phyloP scores from a whole-genome alignment of 345 rosid genomes.

The Brassica juncea region DNA sequence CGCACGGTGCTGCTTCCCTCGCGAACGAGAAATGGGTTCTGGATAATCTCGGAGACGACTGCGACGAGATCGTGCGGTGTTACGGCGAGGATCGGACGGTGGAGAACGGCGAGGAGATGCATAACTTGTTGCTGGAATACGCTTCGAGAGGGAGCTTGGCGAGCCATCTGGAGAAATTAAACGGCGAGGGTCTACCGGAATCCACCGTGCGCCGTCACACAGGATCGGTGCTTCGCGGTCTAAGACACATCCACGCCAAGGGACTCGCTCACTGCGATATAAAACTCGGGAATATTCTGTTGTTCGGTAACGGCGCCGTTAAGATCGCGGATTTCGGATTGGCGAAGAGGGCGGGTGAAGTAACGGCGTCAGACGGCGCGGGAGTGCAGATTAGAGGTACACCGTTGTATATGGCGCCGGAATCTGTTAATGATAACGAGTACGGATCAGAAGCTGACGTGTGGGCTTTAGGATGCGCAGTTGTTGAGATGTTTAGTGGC shows the following conservation, averaged over 20 bases:
- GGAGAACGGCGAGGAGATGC: constrained; percentile 49
- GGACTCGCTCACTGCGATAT: constrained; percentile 80
- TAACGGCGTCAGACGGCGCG: constrained; percentile 20
- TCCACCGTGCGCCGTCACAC: constrained; percentile 53
- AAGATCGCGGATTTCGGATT: constrained; percentile 83
- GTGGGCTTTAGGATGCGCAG: constrained; percentile 85
- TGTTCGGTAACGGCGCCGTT: constrained; percentile 47
- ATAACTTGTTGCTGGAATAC: constrained; percentile 68
- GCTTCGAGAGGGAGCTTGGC: constrained; percentile 75
- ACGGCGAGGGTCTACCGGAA: constrained; percentile 52
- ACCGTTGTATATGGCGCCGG: constrained; percentile 79
- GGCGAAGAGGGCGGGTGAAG: constrained; percentile 47
- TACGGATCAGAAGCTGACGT: constrained; percentile 76
- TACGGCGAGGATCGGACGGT: constrained; percentile 49
- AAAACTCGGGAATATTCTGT: constrained; percentile 59
- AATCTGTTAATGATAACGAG: constrained; percentile 46
- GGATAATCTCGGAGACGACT: constrained; percentile 41
- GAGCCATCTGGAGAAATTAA: constrained; percentile 24
- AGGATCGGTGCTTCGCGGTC: constrained; percentile 55
- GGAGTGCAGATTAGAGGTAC: constrained; percentile 63
- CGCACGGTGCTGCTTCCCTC: constrained; percentile 42
- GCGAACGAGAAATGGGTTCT: constrained; percentile 56
- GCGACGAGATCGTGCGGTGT: constrained; percentile 56
- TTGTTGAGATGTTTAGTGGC: constrained; percentile 77
- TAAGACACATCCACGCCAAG: constrained; percentile 54